Evolutionary conservation across 2,329 filamentous ascomycete genomes (phyloP).

Genomic region (Monosporascus sp.): DNA sequence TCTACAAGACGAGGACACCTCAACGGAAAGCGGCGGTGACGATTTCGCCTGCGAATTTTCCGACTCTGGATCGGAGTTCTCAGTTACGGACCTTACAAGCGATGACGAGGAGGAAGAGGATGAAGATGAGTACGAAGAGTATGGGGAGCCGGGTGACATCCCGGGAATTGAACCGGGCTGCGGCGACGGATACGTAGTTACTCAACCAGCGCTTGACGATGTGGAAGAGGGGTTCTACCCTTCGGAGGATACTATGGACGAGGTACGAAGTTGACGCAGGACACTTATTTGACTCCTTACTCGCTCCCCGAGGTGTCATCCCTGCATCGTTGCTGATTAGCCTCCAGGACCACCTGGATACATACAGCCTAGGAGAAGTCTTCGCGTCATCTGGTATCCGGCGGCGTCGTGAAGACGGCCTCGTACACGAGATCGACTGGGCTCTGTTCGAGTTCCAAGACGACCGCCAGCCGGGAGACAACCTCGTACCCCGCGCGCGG

Average conservation of each 20-base stretch:
- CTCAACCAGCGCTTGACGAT: slow-evolving; percentile 87
- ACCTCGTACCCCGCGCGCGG: slow-evolving; percentile 53
- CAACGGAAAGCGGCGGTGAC: slow-evolving; percentile 41
- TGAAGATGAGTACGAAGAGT: slow-evolving; percentile 51
- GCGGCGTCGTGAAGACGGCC: slow-evolving; percentile 63
- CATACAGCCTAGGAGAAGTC: slow-evolving; percentile 74
- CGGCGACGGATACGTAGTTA: slow-evolving; percentile 75
- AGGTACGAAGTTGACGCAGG: slow-evolving; percentile 27
- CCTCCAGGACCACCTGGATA: slow-evolving; percentile 67
- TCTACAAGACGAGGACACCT: slow-evolving; percentile 30
- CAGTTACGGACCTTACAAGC: slow-evolving; percentile 40
- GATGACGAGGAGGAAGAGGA: slow-evolving; percentile 47
- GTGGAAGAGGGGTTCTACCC: slow-evolving; percentile 81
- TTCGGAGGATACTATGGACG: slow-evolving; percentile 62
- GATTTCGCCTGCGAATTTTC: slow-evolving; percentile 59
- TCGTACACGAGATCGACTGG: slow-evolving; percentile 94
- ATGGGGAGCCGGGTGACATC: slow-evolving; percentile 67
- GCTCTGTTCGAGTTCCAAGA: slow-evolving; percentile 78
- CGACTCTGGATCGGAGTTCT: slow-evolving; percentile 47
- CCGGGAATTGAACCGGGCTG: slow-evolving; percentile 71
- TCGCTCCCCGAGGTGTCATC: too few species aligned
- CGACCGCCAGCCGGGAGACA: slow-evolving; percentile 65
- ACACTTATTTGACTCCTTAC: not conserved
- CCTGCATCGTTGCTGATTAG: slow-evolving; percentile 39
- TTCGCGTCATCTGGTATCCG: slow-evolving; percentile 89